These are phyloP conservation scores for Aspergillus conjunctus DNA, from an alignment of 495 filamentous ascomycete species.

Conservation along the genomic window DNA sequence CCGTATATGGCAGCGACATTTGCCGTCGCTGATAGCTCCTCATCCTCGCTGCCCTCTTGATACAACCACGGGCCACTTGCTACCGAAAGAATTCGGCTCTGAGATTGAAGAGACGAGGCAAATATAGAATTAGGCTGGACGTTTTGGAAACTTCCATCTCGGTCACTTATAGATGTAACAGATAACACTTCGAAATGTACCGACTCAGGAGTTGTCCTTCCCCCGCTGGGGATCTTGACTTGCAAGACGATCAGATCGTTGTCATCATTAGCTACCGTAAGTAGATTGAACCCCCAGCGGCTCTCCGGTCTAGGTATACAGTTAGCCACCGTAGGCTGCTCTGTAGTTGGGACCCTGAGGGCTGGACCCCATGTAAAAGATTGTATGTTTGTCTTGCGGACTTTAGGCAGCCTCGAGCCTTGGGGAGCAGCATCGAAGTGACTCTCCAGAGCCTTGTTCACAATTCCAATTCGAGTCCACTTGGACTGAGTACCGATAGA, in stretches of 20 bases:
- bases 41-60: not conserved
- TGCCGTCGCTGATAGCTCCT: conserved; percentile 19
- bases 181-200: conserved; percentile 32
- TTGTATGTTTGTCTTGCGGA: conserved; percentile 38
- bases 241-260: conserved; percentile 44
- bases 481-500: conserved; percentile 36
- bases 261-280: conserved; percentile 44
- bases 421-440: conserved; percentile 25
- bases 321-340: conserved; percentile 3
- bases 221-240: conserved; percentile 16
- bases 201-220: conserved; percentile 11
- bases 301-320: conserved; percentile 25
- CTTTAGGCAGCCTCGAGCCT: conserved; percentile 12
- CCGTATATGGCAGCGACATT: conserved; percentile 37
- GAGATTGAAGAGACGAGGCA: conserved; percentile 27
- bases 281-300: conserved; percentile 46
- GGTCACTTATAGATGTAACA: conserved; percentile 22
- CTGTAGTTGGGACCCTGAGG: conserved; percentile 27
- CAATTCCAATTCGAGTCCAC: conserved; percentile 49
- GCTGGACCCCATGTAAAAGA: conserved; percentile 48
- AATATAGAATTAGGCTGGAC: conserved; percentile 36
- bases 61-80: conserved; percentile 45
- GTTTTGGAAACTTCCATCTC: conserved; percentile 17
- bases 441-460: conserved; percentile 40
- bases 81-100: conserved; percentile 28